Evolutionary conservation across 495 filamentous ascomycete species (phyloP), one percentile per base, ranked within the genome.

Genomic region (Tuber indicum): DNA sequence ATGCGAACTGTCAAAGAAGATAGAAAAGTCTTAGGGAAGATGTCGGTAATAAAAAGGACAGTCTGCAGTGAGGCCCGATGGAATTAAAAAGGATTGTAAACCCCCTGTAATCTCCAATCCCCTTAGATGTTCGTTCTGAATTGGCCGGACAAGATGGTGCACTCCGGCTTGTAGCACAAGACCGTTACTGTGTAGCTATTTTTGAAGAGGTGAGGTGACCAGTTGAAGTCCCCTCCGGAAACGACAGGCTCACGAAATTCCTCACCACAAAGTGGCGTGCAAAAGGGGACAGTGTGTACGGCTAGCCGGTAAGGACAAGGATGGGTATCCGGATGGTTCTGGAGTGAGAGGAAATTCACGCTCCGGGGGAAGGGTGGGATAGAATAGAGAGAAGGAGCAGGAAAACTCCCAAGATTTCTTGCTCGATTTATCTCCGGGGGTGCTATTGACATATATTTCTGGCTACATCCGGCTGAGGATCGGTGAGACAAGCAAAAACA

Each of bases 401-500:
- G 71, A 45, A 72, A 72, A 41, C 71, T 45, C 39, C 39, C 71
- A 36, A 36, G 26, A 36, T 17, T 66, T 66, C 58, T 62, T 36
- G 4, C 26, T 73, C 74, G 76, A 80, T 80, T 80, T 80, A 80
- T 76, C 74, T 76, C 74, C 71, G 77, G 78, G 77, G 71, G 75
- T 43, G 36, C 77, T 80, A 62, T 74, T 69, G 5, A 77, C 79
- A 80, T 79, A 80, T 80, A 80, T 79, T 78, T 80, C 76, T 78
- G 76, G 70, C 62, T 71, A 80, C 78, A 78, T 79, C 73, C 75
- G 72, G 76, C 78, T 79, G 43, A 70, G 73, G 49, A 80, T 80
- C 77, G 76, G 78, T 80, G 77, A 79, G 78, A 80, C 78, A 80
- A 76, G 77, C 58, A 66, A 66, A 80, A 76, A 76, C 77, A 74